Percentiles rank a stretch among this genome's conserved stretches.
These are phyloP conservation scores for Prunus dulcis DNA, from an alignment of 306 rosid species.

Conservation along the genomic window DNA sequence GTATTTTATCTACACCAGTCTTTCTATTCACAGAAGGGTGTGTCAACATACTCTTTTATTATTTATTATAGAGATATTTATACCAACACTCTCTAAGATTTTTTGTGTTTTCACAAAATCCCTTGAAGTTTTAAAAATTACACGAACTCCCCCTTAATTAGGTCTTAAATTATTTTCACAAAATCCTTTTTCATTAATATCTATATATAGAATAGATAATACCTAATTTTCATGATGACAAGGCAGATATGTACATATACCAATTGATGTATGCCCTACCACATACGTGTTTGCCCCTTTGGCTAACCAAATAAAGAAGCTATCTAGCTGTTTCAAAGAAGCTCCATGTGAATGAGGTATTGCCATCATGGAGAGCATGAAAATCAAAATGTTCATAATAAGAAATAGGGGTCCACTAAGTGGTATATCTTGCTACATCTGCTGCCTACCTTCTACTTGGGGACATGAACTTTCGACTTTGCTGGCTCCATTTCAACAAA, in stretches of 20 bases:
- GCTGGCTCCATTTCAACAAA: background rate
- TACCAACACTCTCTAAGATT: rapidly evolving
- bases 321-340: constrained; percentile 4
- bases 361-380: background rate
- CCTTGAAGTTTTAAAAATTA: no score
- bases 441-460: background rate
- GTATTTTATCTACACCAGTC: no score
- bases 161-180: no score
- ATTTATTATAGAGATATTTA: no score
- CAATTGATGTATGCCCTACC: constrained; percentile 4
- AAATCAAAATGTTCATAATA: background rate
- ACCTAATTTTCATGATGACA: background rate
- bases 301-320: constrained; percentile 6
- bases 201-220: no score
- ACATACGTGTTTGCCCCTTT: background rate
- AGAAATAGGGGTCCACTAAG: background rate
- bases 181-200: no score
- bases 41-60: no score
- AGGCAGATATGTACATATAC: background rate
- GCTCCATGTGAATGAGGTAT: constrained; percentile 4
- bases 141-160: no score
- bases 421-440: background rate
- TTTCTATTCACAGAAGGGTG: no score
- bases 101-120: no score
- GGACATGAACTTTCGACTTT: background rate